Evolutionary conservation across 306 rosid genomes (phyloP), one percentile per base, ranked within the genome.

Genomic region (Vachellia pachyceras): DNA sequence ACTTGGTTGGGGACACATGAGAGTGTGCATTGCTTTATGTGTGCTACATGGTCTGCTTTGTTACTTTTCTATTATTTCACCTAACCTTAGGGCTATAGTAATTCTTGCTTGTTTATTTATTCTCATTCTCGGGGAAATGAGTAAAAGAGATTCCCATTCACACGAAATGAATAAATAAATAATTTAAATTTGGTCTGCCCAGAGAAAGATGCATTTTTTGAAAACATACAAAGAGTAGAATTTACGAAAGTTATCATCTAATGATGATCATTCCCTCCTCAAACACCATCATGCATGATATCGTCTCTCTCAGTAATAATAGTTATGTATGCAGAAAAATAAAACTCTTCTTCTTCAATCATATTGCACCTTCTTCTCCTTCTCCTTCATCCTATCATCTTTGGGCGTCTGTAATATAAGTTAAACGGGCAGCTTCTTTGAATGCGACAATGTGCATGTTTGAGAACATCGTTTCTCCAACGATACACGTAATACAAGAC

Each of bases 1-100:
- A 86, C 84, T 69, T n/a, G 80, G 88, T 86, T 83, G 90, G 83
- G 42, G 85, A 83, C 89, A 86, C 90, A 84, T 79, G 90, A 83
- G 81, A 83, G 82, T 84, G 82, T 49, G 86, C 77, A 65, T 75
- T 81, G 57, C 75, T 85, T 86, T 81, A 76, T 86, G 83, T 29
- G 18, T 47, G 13, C 10, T 18, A 79, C 63, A 83, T 33, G 82
- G 68, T 79, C 61, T 42, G n/a, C 50, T 54, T 65, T 36, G 79
- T 72, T 40, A 22, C 65, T 79, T 78, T 85, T 69, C 79, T 78
- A 86, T 78, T 77, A 86, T 86, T 82, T 84, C 76, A 84, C 84
- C 86, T 61, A 80, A 79, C 61, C 6, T 71, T 75, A 50, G 86
- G 69, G 52, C 52, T 55, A 80, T 80, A 73, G 86, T 89, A 86